A percentile compares a stretch with the other conserved stretches of the same genome.
Conservation (phyloP, 1,284 basidiomycete species). For the Moesziomyces antarcticus region DNA sequence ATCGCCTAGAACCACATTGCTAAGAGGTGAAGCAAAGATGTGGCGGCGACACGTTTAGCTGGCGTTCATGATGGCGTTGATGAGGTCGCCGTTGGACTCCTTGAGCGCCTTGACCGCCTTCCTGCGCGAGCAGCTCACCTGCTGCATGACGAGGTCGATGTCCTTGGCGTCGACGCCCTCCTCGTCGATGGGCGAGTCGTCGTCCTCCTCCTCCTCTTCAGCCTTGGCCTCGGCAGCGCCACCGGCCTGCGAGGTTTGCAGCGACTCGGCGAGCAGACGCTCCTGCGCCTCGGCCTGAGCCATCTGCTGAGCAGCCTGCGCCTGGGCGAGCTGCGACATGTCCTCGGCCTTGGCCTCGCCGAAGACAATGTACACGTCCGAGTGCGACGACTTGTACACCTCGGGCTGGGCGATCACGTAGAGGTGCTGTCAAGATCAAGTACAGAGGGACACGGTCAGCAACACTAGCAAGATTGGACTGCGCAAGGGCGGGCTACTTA, state of each 20-base stretch:
- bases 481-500: slow-evolving; percentile 69
- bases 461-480: not conserved
- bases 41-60: slow-evolving; percentile 27
- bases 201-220: slow-evolving; percentile 67
- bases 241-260: slow-evolving; percentile 44
- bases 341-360: slow-evolving; percentile 98
- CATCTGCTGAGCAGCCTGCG: slow-evolving; percentile 85
- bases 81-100: slow-evolving; percentile 66
- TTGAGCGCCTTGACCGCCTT: slow-evolving; percentile 68
- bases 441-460: not conserved
- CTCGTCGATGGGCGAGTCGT: slow-evolving; percentile 68
- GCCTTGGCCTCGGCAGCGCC: slow-evolving; percentile 43
- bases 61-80: slow-evolving; percentile 67
- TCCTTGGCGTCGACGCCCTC: slow-evolving; percentile 84
- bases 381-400: slow-evolving; percentile 96
- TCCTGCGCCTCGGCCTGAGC: slow-evolving; percentile 73
- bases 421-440: slow-evolving; percentile 74
- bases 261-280: slow-evolving; percentile 73
- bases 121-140: slow-evolving; percentile 70
- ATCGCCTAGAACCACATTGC: no score
- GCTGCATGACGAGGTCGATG: slow-evolving; percentile 88
- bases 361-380: slow-evolving; percentile 98
- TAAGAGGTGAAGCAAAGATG: not conserved
- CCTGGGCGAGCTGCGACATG: slow-evolving; percentile 84
- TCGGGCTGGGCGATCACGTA: slow-evolving; percentile 94